Conservation (phyloP, 2,329 filamentous ascomycete genomes). For the Colletotrichum simmondsii region DNA sequence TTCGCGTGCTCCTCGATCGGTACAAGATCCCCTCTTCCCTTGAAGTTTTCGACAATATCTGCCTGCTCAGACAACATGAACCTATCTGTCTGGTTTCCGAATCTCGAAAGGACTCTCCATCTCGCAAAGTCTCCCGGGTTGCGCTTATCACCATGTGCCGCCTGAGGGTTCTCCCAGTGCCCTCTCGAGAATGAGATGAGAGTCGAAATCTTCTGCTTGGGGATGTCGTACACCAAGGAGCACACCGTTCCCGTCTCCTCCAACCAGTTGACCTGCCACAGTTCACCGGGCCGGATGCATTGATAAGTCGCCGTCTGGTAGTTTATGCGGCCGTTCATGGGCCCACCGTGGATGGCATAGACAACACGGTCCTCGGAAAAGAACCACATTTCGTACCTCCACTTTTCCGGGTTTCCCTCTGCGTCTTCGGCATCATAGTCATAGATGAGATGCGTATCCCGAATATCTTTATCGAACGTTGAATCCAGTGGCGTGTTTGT, state of each 20-base stretch:
- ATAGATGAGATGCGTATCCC: slow-evolving; percentile 65
- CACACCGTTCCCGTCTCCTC: slow-evolving; percentile 69
- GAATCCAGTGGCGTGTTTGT: slow-evolving; percentile 36
- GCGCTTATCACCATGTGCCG: slow-evolving; percentile 67
- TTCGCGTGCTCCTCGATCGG: slow-evolving; percentile 51
- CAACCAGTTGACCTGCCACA: slow-evolving; percentile 71
- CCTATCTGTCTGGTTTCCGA: slow-evolving; percentile 62
- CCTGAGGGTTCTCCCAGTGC: slow-evolving; percentile 62
- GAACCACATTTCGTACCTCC: slow-evolving; percentile 72
- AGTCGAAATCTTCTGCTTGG: slow-evolving; percentile 58
- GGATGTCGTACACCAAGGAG: slow-evolving; percentile 66
- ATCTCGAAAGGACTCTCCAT: slow-evolving; percentile 60
- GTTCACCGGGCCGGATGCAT: slow-evolving; percentile 65
- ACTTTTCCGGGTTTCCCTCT: slow-evolving; percentile 64
- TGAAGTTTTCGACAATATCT: slow-evolving; percentile 59
- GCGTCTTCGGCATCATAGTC: slow-evolving; percentile 62
- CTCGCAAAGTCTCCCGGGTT: slow-evolving; percentile 60
- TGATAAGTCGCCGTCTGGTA: slow-evolving; percentile 66
- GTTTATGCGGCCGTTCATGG: slow-evolving; percentile 66
- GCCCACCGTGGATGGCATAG: slow-evolving; percentile 69
- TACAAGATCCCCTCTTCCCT: slow-evolving; percentile 58
- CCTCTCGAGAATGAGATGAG: slow-evolving; percentile 65
- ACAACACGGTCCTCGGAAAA: slow-evolving; percentile 64
- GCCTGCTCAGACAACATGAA: slow-evolving; percentile 65
- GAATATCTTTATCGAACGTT: slow-evolving; percentile 61